These are phyloP conservation scores for Elongisporangium senticosum DNA, from an alignment of 352 stramenopile species.

Conservation along the genomic window DNA sequence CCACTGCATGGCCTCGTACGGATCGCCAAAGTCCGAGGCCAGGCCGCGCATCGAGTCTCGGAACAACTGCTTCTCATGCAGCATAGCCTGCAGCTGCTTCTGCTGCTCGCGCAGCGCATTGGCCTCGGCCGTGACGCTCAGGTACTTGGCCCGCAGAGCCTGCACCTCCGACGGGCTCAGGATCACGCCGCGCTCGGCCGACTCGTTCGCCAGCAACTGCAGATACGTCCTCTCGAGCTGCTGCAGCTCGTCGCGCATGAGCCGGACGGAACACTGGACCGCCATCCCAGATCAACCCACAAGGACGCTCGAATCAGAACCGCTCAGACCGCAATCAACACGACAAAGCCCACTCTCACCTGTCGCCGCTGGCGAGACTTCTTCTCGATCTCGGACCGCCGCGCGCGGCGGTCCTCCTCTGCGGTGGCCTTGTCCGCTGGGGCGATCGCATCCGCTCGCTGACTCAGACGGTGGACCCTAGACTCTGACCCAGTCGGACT, in stretches of 20 bases:
- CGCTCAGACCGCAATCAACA: not conserved
- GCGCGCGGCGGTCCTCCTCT: conserved; percentile 12
- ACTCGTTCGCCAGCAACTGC: conserved; percentile 17
- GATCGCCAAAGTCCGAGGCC: conserved; percentile 20
- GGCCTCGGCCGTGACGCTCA: conserved; percentile 35
- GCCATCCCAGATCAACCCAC: not conserved
- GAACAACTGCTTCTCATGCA: conserved; percentile 55
- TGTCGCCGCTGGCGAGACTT: conserved; percentile 39
- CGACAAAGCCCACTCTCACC: conserved; percentile 1
- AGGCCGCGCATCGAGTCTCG: conserved; percentile 31
- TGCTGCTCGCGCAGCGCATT: conserved; percentile 41
- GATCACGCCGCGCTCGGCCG: conserved; percentile 19
- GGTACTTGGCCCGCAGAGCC: conserved; percentile 22
- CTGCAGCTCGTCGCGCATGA: conserved; percentile 51
- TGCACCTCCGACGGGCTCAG: conserved; percentile 21
- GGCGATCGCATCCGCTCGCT: conserved; percentile 1
- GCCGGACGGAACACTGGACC: conserved; percentile 29
- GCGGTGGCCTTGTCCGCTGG: conserved; percentile 10
- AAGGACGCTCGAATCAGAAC: not conserved
- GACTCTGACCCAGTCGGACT: not conserved
- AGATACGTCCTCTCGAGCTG: conserved; percentile 40
- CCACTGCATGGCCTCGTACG: conserved; percentile 12
- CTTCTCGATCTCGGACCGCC: conserved; percentile 59
- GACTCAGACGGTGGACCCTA: not conserved
- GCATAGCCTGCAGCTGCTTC: conserved; percentile 35